Evolutionary conservation across 306 rosid species (phyloP).

Genomic region (Spatholobus suberectus): DNA sequence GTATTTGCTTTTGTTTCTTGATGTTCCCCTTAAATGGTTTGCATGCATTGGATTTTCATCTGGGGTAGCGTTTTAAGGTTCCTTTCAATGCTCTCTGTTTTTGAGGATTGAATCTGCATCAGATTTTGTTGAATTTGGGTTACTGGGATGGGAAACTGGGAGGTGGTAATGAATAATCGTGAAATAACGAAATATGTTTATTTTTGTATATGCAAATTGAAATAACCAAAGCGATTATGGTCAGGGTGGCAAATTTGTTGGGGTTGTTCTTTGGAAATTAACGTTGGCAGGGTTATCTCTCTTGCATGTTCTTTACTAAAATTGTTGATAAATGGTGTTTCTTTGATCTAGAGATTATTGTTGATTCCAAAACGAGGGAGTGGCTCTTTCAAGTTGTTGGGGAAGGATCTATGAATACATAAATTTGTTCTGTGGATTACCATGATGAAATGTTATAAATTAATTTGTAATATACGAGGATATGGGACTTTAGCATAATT

Average conservation of each 20-base stretch:
- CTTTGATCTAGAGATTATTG: not conserved
- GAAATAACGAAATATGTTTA: constrained; percentile 1
- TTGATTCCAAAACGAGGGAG: not conserved
- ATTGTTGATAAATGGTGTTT: not conserved
- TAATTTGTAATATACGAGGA: constrained; percentile 10
- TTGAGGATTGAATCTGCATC: not conserved
- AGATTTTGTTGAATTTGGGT: constrained; percentile 1
- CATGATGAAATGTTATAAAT: not conserved
- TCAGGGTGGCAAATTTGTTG: no score
- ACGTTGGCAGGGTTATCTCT: not conserved
- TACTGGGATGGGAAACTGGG: not conserved
- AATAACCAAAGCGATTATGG: no score
- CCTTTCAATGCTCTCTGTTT: not conserved
- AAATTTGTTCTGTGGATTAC: not conserved
- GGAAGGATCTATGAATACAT: not conserved
- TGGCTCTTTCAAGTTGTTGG: not conserved
- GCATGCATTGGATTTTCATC: constrained; percentile 28
- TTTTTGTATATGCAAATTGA: no score
- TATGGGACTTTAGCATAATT: not conserved
- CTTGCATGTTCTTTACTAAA: not conserved
- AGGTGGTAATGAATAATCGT: not conserved
- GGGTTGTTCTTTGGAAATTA: not conserved
- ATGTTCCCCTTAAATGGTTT: not conserved
- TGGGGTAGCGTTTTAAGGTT: not conserved
- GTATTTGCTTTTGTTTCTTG: constrained; percentile 29